These are phyloP conservation scores for Claviceps sp. DNA, from an alignment of 2,329 filamentous ascomycete genomes.

Conservation along the genomic window DNA sequence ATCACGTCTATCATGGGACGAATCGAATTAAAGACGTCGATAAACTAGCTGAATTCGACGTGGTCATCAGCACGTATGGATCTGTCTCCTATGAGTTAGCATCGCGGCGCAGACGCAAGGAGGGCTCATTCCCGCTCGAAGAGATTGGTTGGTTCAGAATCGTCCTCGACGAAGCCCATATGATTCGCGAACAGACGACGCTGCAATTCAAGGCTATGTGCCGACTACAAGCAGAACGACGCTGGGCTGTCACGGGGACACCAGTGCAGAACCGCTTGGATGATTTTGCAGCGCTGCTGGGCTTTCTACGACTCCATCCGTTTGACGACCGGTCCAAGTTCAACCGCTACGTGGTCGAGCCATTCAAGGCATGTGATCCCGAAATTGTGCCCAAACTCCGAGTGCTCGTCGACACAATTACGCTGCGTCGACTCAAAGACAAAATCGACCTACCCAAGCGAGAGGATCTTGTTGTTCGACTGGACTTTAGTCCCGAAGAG, in stretches of 20 bases:
- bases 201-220: slow-evolving; percentile 77
- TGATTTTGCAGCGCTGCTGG: slow-evolving; percentile 75
- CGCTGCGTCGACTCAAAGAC: slow-evolving; percentile 80
- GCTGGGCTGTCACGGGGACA: slow-evolving; percentile 96
- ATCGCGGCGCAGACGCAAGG: slow-evolving; percentile 46
- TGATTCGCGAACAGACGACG: slow-evolving; percentile 75
- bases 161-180: slow-evolving; percentile 87
- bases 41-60: slow-evolving; percentile 59
- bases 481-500: slow-evolving; percentile 68
- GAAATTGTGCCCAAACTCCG: slow-evolving; percentile 75
- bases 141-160: slow-evolving; percentile 87
- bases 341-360: slow-evolving; percentile 63
- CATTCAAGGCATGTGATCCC: slow-evolving; percentile 77
- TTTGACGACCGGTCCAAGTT: slow-evolving; percentile 73
- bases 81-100: slow-evolving; percentile 71
- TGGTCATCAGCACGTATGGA: slow-evolving; percentile 88
- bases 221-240: slow-evolving; percentile 60
- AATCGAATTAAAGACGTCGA: slow-evolving; percentile 56
- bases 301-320: slow-evolving; percentile 71
- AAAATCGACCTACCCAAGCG: slow-evolving; percentile 71
- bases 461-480: slow-evolving; percentile 55
- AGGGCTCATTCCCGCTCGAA: slow-evolving; percentile 50
- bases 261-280: slow-evolving; percentile 90
- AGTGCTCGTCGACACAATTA: slow-evolving; percentile 86
- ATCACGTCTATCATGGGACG: slow-evolving; percentile 77